Percentiles rank a stretch among this genome's conserved stretches.
phyloP scores from a whole-genome alignment of 768 basidiomycete genomes.

The Mrakia frigida region DNA sequence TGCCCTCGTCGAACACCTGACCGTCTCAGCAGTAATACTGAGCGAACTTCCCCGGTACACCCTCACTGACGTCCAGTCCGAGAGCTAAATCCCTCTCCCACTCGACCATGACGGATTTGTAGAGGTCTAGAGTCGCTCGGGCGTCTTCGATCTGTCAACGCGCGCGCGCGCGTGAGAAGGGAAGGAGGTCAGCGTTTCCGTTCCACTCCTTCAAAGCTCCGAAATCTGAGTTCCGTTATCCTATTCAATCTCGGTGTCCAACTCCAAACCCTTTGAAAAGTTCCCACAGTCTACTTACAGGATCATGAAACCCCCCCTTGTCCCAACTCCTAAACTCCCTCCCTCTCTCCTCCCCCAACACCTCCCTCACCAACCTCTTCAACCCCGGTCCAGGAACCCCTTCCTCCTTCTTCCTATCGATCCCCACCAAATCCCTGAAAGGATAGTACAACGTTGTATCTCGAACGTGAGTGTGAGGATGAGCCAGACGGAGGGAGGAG shows the following conservation, averaged over 20 bases:
- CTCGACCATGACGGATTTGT: background rate
- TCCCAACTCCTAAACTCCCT: background rate
- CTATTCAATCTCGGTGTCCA: background rate
- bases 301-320: background rate
- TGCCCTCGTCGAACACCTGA: background rate
- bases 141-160: conserved; percentile 15
- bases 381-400: background rate
- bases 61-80: background rate
- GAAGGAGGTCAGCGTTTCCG: background rate
- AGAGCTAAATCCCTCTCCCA: background rate
- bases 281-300: too few relatives aligned
- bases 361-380: background rate
- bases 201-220: too few relatives aligned
- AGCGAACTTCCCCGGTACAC: background rate
- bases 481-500: background rate
- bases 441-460: conserved; percentile 10
- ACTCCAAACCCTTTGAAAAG: too few relatives aligned
- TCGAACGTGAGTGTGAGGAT: background rate
- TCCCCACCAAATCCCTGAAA: background rate
- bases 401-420: background rate
- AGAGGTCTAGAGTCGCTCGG: background rate
- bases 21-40: conserved; percentile 7
- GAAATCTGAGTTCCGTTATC: background rate
- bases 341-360: conserved; percentile 3
- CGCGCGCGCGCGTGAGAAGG: background rate